Percentiles rank a stretch among this genome's conserved stretches.
These are phyloP conservation scores for Aspergillus carlsbadensis DNA, from an alignment of 495 filamentous ascomycete genomes.

Conservation along the genomic window DNA sequence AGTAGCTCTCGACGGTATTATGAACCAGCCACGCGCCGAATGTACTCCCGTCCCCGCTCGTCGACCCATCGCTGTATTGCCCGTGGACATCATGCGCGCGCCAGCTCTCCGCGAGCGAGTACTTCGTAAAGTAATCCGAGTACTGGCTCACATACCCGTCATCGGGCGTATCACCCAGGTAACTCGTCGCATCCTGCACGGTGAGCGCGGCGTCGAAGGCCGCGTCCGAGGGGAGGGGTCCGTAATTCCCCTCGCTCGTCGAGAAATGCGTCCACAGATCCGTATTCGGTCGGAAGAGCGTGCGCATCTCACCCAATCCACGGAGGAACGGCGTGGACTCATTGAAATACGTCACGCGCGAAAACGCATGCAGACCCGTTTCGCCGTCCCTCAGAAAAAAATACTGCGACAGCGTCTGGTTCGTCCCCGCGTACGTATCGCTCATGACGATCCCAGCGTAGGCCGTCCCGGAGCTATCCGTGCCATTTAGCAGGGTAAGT, in stretches of 20 bases:
- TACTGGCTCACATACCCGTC: conserved; percentile 52
- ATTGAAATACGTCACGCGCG: conserved; percentile 52
- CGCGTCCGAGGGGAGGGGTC: conserved; percentile 46
- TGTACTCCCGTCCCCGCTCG: conserved; percentile 40
- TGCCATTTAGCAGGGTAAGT: conserved; percentile 36
- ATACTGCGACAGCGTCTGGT: conserved; percentile 53
- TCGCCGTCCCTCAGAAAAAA: conserved; percentile 57
- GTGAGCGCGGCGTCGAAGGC: conserved; percentile 38
- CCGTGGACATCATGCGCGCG: conserved; percentile 53
- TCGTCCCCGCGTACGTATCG: conserved; percentile 49
- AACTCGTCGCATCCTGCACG: conserved; percentile 59
- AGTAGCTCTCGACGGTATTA: conserved; percentile 58
- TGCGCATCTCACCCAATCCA: conserved; percentile 54
- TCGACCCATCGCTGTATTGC: conserved; percentile 50
- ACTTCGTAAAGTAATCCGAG: conserved; percentile 59
- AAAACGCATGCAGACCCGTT: conserved; percentile 55
- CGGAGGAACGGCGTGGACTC: conserved; percentile 47
- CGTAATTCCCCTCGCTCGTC: conserved; percentile 47
- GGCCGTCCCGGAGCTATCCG: conserved; percentile 41
- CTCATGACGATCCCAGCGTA: conserved; percentile 52
- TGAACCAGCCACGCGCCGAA: conserved; percentile 58
- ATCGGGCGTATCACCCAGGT: conserved; percentile 45
- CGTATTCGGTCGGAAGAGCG: conserved; percentile 54
- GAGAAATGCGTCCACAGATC: conserved; percentile 54
- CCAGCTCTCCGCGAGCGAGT: conserved; percentile 53